Evolutionary conservation across 1,284 basidiomycete genomes (phyloP), one percentile per base, ranked within the genome.

Genomic region (Limonomyces culmigenus): DNA sequence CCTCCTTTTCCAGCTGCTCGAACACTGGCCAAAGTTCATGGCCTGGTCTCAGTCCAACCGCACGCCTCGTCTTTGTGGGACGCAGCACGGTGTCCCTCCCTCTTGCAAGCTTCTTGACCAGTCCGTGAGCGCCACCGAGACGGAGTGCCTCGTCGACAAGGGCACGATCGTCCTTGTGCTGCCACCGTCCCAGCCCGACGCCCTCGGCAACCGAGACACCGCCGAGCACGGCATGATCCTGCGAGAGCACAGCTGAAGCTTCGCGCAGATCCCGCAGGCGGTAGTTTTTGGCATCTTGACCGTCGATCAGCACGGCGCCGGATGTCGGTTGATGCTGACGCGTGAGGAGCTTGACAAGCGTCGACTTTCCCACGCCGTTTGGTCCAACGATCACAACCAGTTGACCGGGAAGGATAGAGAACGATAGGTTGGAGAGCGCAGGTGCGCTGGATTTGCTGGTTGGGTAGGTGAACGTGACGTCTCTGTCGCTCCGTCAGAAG

Each of bases 291-390:
- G 84, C 77, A 44, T 80, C 68, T 34, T 55, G 53, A 5, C 63
- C 72, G 42, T 81, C 67, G 19, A 85, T 53, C 14, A 81, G 52
- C 37, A 85, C 81, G 34, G 60, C 50, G 18, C 80, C 80, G 36
- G 74, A 71, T 2, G 55, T 58, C 1, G 70, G 62, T 43, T 85
- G 79, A 43, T 83, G 79, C 25, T 85, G 50, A 15, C 80, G 69
- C 17, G 70, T 54, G 17, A 80, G 64, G 23, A 85, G 60, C 48
- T 84, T 84, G 23, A 85, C 55, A 29, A 84, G 68, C 2, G 80
- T 85, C 46, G 73, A 77, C 53, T 85, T 85, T 1, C 79, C 79
- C 0, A 74, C 77, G 5, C 80, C 80, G 45, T 85, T 85, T 11
- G 61, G 23, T 27, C 23, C 23, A 27, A 27, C 23, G 8, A 27